Evolutionary conservation across 345 rosid genomes (phyloP).

Genomic region (Lepidium didymum): DNA sequence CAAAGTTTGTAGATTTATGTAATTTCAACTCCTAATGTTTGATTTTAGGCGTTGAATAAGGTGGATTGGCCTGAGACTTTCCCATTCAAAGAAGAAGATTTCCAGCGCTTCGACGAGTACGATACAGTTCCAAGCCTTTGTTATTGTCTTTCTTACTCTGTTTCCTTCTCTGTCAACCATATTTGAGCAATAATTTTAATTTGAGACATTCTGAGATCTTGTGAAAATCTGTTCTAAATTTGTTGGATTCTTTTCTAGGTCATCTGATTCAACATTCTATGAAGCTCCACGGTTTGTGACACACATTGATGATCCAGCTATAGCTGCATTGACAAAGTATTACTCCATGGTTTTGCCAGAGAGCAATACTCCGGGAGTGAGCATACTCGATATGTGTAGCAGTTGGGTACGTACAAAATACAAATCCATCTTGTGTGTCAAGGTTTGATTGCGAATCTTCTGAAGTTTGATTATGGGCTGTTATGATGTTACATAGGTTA

Average conservation of each 20-base stretch:
- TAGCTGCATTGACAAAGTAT: constrained; percentile 73
- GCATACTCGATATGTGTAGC: constrained; percentile 91
- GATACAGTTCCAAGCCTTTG: not conserved
- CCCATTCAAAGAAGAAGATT: constrained; percentile 85
- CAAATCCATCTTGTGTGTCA: not conserved
- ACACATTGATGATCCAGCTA: constrained; percentile 87
- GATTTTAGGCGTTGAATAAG: constrained; percentile 56
- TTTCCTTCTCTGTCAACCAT: not conserved
- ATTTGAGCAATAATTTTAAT: not conserved
- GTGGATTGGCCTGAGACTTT: constrained; percentile 83
- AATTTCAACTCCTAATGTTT: not conserved
- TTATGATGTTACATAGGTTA: constrained; percentile 45
- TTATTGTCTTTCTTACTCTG: constrained; percentile 1
- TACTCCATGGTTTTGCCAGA: constrained; percentile 79
- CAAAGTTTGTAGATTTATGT: not conserved
- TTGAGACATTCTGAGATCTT: not conserved
- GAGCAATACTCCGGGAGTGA: constrained; percentile 62
- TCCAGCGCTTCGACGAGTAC: constrained; percentile 88
- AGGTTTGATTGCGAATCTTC: not conserved
- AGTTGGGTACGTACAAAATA: constrained; percentile 65
- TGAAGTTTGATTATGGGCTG: not conserved
- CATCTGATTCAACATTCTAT: constrained; percentile 66
- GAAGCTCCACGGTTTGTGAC: constrained; percentile 87
- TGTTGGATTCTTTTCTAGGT: constrained; percentile 33
- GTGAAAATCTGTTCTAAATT: not conserved